A percentile compares a stretch with the other conserved stretches of the same genome.
Evolutionary conservation across 192 early-diverging fungal species (phyloP).

Genomic region (Gaertneriomyces semiglobifer): DNA sequence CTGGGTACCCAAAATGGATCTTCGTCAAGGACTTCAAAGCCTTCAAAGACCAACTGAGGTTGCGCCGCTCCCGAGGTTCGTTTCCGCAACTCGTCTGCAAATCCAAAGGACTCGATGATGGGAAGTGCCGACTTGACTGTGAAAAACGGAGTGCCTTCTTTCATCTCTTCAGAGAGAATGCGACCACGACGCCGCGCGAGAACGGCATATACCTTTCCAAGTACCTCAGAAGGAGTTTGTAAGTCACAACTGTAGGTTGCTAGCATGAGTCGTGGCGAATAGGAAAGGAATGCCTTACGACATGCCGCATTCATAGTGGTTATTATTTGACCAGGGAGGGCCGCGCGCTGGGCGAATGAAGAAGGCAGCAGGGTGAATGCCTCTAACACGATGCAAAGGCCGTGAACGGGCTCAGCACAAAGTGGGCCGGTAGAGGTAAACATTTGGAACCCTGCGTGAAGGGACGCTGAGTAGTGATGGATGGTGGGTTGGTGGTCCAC

Average conservation of each 20-base stretch:
- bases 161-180: slow-evolving; percentile 92
- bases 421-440: slow-evolving; percentile 85
- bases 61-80: slow-evolving; percentile 91
- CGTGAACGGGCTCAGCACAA: slow-evolving; percentile 89
- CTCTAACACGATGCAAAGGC: slow-evolving; percentile 76
- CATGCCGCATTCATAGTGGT: slow-evolving; percentile 80
- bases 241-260: slow-evolving; percentile 98
- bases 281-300: slow-evolving; percentile 79
- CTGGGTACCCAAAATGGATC: slow-evolving; percentile 99
- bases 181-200: slow-evolving; percentile 85
- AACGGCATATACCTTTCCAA: slow-evolving; percentile 95
- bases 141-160: slow-evolving; percentile 97
- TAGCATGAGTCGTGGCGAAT: slow-evolving; percentile 90
- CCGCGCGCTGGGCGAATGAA: slow-evolving; percentile 16
- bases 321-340: slow-evolving; percentile 82
- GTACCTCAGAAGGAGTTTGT: slow-evolving; percentile 88
- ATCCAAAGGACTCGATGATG: slow-evolving; percentile 98
- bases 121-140: slow-evolving; percentile 82
- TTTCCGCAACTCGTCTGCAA: slow-evolving; percentile 95
- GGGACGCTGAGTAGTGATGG: slow-evolving; percentile 58
- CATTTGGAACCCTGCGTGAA: slow-evolving; percentile 91
- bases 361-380: slow-evolving; percentile 40
- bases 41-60: slow-evolving; percentile 92
- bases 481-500: slow-evolving; percentile 2
- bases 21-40: slow-evolving; percentile 86